These are phyloP conservation scores for Euphorbia schlechtendalii DNA, from an alignment of 441 rosid genomes.

Conservation along the genomic window DNA sequence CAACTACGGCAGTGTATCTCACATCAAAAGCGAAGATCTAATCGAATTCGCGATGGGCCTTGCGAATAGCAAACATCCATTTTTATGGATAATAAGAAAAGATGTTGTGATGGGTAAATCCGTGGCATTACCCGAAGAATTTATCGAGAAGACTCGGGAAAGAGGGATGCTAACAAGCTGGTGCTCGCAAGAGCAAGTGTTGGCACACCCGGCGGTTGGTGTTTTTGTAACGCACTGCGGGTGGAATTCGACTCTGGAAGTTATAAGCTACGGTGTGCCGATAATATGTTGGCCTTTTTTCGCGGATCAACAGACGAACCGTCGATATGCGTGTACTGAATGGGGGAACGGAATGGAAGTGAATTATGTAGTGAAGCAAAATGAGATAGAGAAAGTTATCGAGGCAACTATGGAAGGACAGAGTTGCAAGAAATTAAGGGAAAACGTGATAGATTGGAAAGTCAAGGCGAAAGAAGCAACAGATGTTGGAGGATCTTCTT, in stretches of 20 bases:
- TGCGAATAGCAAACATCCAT: constrained; percentile 19
- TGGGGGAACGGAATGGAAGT: constrained; percentile 36
- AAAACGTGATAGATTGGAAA: constrained; percentile 27
- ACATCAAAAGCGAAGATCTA: constrained; percentile 18
- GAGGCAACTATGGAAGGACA: constrained; percentile 29
- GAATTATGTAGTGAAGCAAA: constrained; percentile 21
- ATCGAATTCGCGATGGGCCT: constrained; percentile 31
- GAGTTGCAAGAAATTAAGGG: constrained; percentile 15
- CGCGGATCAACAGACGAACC: constrained; percentile 27
- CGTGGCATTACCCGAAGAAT: constrained; percentile 15
- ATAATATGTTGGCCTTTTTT: constrained; percentile 31
- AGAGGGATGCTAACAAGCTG: constrained; percentile 27
- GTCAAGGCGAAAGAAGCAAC: constrained; percentile 25
- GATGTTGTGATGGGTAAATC: constrained; percentile 21
- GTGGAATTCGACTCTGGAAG: constrained; percentile 34
- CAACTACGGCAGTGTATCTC: constrained; percentile 30
- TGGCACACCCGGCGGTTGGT: constrained; percentile 22
- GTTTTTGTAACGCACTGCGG: constrained; percentile 31
- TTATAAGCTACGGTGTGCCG: constrained; percentile 25
- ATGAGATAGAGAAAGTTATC: constrained; percentile 25
- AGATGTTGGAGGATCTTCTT: constrained; percentile 23
- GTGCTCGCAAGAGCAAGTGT: constrained; percentile 29
- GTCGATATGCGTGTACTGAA: constrained; percentile 19
- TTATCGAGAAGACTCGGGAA: constrained; percentile 14
- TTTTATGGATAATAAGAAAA: constrained; percentile 26